These are phyloP conservation scores for Epichloe aotearoae DNA, from an alignment of 2,329 filamentous ascomycete genomes.

Conservation along the genomic window DNA sequence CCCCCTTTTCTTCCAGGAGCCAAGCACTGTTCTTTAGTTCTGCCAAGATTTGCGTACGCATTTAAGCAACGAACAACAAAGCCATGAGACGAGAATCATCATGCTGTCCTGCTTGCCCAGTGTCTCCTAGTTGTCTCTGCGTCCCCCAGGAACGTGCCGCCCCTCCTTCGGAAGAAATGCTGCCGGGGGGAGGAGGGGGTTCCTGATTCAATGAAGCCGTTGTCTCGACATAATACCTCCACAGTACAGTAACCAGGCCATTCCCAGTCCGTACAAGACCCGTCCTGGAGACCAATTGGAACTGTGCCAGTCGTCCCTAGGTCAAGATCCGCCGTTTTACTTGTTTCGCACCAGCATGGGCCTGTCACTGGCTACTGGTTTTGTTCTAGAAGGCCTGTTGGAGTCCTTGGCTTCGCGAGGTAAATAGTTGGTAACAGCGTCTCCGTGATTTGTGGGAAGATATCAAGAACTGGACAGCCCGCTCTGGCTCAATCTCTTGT, in stretches of 20 bases:
- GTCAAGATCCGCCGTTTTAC: background rate
- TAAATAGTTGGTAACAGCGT: background rate
- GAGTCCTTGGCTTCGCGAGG: conserved; percentile 1
- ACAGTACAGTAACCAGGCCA: no score
- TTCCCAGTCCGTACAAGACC: no score
- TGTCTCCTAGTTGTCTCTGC: no score
- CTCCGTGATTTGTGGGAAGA: conserved; percentile 5
- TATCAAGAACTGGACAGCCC: conserved; percentile 1
- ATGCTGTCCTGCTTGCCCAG: no score
- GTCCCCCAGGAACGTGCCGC: background rate
- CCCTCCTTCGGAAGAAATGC: background rate
- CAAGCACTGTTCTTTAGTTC: no score
- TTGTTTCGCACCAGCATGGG: conserved; percentile 4
- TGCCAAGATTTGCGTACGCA: no score
- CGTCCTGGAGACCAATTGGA: background rate
- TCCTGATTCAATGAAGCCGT: no score
- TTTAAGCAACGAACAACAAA: no score
- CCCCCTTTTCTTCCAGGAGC: background rate
- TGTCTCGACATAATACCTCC: no score
- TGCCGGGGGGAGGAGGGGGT: no score
- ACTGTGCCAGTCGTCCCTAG: background rate
- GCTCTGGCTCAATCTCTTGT: background rate
- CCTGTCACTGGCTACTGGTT: conserved; percentile 2
- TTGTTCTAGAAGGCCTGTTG: conserved; percentile 4
- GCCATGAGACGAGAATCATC: no score